phyloP scores from a whole-genome alignment of 371 early-diverging fungal species.

The Lichtheimia ornata region DNA sequence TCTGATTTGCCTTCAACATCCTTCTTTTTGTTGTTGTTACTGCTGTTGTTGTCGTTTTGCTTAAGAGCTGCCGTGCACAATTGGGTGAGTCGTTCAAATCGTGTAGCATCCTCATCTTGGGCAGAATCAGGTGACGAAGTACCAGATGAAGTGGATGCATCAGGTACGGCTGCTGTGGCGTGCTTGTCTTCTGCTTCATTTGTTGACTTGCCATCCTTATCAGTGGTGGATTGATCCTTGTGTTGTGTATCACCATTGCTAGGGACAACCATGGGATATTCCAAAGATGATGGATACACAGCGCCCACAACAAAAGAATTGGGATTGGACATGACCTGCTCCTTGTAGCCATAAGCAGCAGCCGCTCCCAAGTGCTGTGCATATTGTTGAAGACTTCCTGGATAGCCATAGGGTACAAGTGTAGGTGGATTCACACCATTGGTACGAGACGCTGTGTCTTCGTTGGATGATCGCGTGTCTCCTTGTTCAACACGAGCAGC shows the following conservation, averaged over 20 bases:
- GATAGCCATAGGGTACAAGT: conserved; percentile 22
- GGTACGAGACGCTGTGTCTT: no score
- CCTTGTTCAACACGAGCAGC: no score
- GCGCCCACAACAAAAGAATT: conserved; percentile 24
- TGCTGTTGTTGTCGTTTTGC: not conserved
- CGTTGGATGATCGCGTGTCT: no score
- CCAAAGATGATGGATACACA: conserved; percentile 32
- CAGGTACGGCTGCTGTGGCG: conserved; percentile 23
- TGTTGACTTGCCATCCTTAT: no score
- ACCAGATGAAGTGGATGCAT: conserved; percentile 38
- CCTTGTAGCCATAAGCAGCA: conserved; percentile 26
- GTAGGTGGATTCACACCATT: not conserved
- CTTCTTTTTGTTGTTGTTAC: not conserved
- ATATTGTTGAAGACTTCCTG: conserved; percentile 25
- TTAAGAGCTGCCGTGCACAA: conserved; percentile 45
- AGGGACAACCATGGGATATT: conserved; percentile 28
- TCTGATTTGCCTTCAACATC: no score
- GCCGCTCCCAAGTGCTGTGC: conserved; percentile 27
- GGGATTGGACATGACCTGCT: conserved; percentile 24
- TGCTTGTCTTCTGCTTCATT: not conserved
- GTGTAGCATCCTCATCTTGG: conserved; percentile 37
- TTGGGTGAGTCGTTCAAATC: conserved; percentile 39
- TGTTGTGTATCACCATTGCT: conserved; percentile 17
- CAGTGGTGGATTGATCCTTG: no score
- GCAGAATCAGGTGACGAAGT: conserved; percentile 34